These are phyloP conservation scores for Wickerhamiella kurtzmanii DNA, from an alignment of 805 yeast genomes.

Conservation along the genomic window DNA sequence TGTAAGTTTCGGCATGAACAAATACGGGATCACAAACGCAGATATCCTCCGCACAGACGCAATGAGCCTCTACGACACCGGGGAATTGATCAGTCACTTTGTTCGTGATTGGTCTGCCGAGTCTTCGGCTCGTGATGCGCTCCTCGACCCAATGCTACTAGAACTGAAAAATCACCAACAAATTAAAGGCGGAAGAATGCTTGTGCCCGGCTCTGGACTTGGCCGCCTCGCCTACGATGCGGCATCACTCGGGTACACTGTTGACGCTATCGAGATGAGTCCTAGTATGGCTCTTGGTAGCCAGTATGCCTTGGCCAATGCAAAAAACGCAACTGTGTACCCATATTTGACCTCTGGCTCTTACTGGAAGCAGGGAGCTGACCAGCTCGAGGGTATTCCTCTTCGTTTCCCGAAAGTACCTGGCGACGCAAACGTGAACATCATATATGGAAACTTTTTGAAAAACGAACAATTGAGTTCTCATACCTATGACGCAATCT, in stretches of 20 bases:
- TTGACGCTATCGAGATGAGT: slow-evolving; percentile 66
- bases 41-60: slow-evolving; percentile 35
- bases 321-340: slow-evolving; percentile 14
- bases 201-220: slow-evolving; percentile 82
- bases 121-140: slow-evolving; percentile 37
- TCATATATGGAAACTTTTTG: slow-evolving; percentile 48
- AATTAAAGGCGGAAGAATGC: slow-evolving; percentile 29
- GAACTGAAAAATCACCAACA: slow-evolving; percentile 25
- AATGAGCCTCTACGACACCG: slow-evolving; percentile 9
- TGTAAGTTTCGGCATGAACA: slow-evolving; percentile 28
- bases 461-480: slow-evolving; percentile 28
- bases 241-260: slow-evolving; percentile 19
- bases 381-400: slow-evolving; percentile 33
- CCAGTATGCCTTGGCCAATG: slow-evolving; percentile 16
- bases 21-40: slow-evolving; percentile 28
- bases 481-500: slow-evolving; percentile 29
- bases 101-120: slow-evolving; percentile 66
- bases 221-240: slow-evolving; percentile 60
- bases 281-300: slow-evolving; percentile 55
- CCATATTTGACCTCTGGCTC: slow-evolving; percentile 51
- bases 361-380: slow-evolving; percentile 36
- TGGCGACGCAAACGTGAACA: background rate
- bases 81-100: slow-evolving; percentile 52
- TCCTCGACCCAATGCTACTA: slow-evolving; percentile 37
- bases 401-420: slow-evolving; percentile 3